Evolutionary conservation across 176 grass and related monocot genomes (phyloP).

Genomic region (Avena insularis): DNA sequence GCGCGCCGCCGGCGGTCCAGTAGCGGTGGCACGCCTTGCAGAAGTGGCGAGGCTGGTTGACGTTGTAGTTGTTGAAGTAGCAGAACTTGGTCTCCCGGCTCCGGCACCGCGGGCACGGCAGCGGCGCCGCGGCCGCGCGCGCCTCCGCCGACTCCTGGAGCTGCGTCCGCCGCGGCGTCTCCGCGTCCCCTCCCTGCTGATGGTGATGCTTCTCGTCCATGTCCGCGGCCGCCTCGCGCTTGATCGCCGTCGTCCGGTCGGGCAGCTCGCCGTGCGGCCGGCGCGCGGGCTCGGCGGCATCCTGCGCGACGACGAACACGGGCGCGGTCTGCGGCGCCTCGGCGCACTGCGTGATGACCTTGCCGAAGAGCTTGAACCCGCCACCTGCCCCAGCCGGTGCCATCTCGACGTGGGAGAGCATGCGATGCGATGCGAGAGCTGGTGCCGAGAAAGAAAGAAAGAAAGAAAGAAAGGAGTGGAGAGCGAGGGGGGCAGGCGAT

Average conservation of each 20-base stretch:
- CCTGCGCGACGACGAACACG: constrained; percentile 5
- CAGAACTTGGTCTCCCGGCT: constrained; percentile 79
- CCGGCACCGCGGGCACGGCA: constrained; percentile 69
- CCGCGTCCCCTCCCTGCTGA: not conserved
- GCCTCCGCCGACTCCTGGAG: constrained; percentile 46
- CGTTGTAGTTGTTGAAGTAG: constrained; percentile 89
- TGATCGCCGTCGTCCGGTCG: constrained; percentile 32
- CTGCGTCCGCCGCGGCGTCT: constrained; percentile 18
- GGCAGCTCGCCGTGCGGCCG: not conserved
- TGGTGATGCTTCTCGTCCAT: not conserved
- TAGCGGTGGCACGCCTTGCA: constrained; percentile 93
- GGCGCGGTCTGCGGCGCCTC: not conserved
- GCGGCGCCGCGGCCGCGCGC: constrained; percentile 56
- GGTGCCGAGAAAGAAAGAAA: not conserved
- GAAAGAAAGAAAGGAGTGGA: not conserved
- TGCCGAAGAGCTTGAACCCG: constrained; percentile 72
- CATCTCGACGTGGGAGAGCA: constrained; percentile 64
- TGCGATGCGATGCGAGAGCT: not conserved
- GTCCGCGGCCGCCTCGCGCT: constrained; percentile 37
- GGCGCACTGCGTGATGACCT: constrained; percentile 60
- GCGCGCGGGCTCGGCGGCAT: not conserved
- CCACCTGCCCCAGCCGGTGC: constrained; percentile 38
- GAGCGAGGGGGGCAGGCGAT: not conserved
- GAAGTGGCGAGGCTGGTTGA: constrained; percentile 83
- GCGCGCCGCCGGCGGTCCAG: constrained; percentile 86